A percentile compares a stretch with the other conserved stretches of the same genome.
Evolutionary conservation across 2,329 filamentous ascomycete species (phyloP).

Genomic region (Fusarium albosuccineum): DNA sequence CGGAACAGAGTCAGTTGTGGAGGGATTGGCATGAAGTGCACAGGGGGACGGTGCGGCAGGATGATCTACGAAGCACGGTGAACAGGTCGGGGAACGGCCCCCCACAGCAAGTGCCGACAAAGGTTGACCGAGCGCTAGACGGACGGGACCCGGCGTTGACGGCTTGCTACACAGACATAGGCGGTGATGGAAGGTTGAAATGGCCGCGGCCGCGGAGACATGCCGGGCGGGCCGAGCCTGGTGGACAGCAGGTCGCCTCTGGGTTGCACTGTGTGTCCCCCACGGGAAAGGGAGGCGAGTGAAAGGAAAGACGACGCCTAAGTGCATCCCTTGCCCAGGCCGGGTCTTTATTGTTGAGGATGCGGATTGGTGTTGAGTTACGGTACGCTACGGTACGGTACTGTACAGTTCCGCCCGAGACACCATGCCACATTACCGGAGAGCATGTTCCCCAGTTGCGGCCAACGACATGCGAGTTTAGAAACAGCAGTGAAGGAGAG

Average conservation of each 20-base stretch:
- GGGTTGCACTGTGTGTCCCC: constrained; percentile 6
- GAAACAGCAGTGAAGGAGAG: background rate
- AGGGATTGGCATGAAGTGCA: background rate
- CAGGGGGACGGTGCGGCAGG: background rate
- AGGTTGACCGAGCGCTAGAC: constrained; percentile 34
- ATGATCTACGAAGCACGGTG: constrained; percentile 6
- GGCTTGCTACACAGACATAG: constrained; percentile 27
- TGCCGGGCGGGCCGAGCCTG: constrained; percentile 39
- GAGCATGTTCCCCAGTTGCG: background rate
- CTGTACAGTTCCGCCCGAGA: constrained; percentile 7
- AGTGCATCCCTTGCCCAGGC: constrained; percentile 21
- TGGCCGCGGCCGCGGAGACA: constrained; percentile 25
- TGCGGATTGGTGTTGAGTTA: background rate
- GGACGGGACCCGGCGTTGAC: constrained; percentile 31
- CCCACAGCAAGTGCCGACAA: constrained; percentile 36
- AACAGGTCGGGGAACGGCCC: constrained; percentile 14
- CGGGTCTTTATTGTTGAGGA: background rate
- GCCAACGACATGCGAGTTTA: constrained; percentile 9
- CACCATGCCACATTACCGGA: background rate
- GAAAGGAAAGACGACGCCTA: constrained; percentile 24
- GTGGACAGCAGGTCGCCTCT: constrained; percentile 17
- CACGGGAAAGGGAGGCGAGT: constrained; percentile 1
- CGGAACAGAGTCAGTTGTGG: constrained; percentile 10
- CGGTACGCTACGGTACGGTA: background rate
- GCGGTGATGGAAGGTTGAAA: constrained; percentile 37